These are phyloP conservation scores for Neospermospora avenae DNA, from an alignment of 2,329 filamentous ascomycete species.

Conservation along the genomic window DNA sequence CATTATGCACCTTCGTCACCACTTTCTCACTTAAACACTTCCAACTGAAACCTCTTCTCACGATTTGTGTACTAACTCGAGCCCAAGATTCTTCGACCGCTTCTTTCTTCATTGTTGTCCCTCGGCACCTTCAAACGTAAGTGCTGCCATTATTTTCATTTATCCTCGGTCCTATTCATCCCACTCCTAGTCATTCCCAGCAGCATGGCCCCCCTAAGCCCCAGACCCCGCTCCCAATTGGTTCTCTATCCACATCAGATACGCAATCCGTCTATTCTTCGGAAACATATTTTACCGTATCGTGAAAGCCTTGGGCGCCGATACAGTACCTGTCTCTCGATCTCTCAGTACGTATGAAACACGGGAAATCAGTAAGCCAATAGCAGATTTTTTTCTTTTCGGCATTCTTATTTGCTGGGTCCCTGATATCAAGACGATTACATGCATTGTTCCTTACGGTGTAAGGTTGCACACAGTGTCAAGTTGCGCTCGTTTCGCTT, in stretches of 20 bases:
- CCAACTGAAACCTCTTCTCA: too few species aligned
- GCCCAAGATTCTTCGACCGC: too few species aligned
- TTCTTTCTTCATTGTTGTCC: too few species aligned
- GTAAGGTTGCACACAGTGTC: slow-evolving; percentile 1
- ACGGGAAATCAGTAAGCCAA: not conserved
- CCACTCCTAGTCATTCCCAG: not conserved
- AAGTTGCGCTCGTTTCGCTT: not conserved
- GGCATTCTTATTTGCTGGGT: slow-evolving; percentile 5
- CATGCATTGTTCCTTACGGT: not conserved
- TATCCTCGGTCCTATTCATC: slow-evolving; percentile 18
- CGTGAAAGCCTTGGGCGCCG: slow-evolving; percentile 7
- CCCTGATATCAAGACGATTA: not conserved
- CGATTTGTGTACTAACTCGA: too few species aligned
- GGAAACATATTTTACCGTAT: slow-evolving; percentile 6
- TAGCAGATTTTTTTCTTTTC: slow-evolving; percentile 4
- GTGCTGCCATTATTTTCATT: not conserved
- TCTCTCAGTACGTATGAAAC: too few species aligned
- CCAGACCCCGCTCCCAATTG: not conserved
- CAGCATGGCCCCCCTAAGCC: not conserved
- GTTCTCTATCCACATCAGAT: slow-evolving; percentile 3
- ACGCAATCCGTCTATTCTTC: not conserved
- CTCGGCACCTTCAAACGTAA: too few species aligned
- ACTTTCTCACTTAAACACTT: too few species aligned
- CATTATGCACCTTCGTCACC: not conserved
- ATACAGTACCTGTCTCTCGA: not conserved